Evolutionary conservation across 495 filamentous ascomycete species (phyloP).

Genomic region (Hypoxylon intermedium): DNA sequence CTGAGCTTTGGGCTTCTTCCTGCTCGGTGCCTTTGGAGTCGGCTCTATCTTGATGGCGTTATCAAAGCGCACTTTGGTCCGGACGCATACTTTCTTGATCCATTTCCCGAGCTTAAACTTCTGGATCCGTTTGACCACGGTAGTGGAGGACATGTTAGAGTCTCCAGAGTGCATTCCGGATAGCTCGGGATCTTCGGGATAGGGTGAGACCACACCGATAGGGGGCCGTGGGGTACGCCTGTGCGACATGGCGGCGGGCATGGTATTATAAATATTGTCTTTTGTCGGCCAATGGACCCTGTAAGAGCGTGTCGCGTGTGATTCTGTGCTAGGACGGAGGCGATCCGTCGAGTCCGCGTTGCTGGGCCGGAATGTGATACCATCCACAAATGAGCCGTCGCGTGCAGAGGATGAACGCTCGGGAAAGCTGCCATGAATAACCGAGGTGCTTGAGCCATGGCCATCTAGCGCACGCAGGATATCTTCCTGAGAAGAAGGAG

Average conservation of each 20-base stretch:
- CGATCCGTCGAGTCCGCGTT: constrained; percentile 18
- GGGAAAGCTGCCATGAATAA: constrained; percentile 29
- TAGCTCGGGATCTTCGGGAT: background rate
- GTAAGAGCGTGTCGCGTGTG: background rate
- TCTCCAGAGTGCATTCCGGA: constrained; percentile 2
- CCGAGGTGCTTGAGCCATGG: constrained; percentile 26
- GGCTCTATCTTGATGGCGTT: constrained; percentile 17
- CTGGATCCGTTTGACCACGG: constrained; percentile 26
- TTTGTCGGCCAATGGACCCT: constrained; percentile 7
- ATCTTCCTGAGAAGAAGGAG: background rate
- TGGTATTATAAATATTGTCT: constrained; percentile 16
- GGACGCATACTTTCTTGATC: constrained; percentile 34
- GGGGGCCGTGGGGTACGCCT: background rate
- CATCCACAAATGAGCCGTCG: constrained; percentile 19
- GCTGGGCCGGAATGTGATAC: constrained; percentile 8
- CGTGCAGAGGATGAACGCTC: constrained; percentile 3
- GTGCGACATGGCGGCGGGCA: constrained; percentile 18
- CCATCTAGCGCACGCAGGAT: constrained; percentile 13
- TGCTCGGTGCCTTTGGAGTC: background rate
- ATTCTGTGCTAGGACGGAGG: constrained; percentile 28
- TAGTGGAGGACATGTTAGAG: constrained; percentile 24
- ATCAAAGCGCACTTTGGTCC: constrained; percentile 36
- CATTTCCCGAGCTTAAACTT: constrained; percentile 36
- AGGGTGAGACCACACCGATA: background rate
- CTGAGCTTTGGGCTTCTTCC: constrained; percentile 9